These are phyloP conservation scores for Pleurotus pulmonarius DNA, from an alignment of 768 basidiomycete species.

Conservation along the genomic window DNA sequence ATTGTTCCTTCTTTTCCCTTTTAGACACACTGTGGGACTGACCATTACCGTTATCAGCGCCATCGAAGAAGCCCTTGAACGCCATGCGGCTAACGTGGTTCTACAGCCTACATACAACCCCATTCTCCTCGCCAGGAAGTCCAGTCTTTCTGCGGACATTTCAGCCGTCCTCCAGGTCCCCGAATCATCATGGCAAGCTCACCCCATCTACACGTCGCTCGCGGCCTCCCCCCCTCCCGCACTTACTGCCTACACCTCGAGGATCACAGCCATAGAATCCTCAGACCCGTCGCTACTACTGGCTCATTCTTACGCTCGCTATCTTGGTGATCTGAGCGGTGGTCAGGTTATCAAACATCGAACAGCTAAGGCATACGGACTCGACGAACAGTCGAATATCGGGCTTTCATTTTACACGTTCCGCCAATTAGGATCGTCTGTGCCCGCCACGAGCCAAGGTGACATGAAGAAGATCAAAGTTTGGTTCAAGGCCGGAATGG, in stretches of 20 bases:
- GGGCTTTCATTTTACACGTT: constrained; percentile 71
- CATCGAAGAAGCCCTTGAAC: constrained; percentile 53
- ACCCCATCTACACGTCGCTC: constrained; percentile 50
- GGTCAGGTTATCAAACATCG: constrained; percentile 67
- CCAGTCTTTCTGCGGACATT: constrained; percentile 64
- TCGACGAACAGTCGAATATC: constrained; percentile 43
- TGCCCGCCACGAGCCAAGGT: constrained; percentile 39
- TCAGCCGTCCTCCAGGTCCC: constrained; percentile 51
- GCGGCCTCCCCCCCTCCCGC: constrained; percentile 41
- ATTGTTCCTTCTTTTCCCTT: constrained; percentile 20
- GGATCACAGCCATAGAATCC: constrained; percentile 46
- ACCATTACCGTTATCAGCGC: constrained; percentile 29
- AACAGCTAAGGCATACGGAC: constrained; percentile 63
- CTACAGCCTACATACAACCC: constrained; percentile 73
- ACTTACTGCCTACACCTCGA: constrained; percentile 48
- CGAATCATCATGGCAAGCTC: constrained; percentile 48
- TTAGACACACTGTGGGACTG: background rate
- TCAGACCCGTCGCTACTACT: constrained; percentile 51
- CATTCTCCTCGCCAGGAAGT: constrained; percentile 57
- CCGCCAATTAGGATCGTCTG: constrained; percentile 45
- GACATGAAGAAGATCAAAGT: constrained; percentile 74
- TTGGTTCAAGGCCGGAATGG: constrained; percentile 60
- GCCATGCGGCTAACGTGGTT: constrained; percentile 57
- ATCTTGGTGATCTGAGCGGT: constrained; percentile 77
- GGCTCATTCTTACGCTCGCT: constrained; percentile 80